Evolutionary conservation across 2,329 filamentous ascomycete species (phyloP).

Genomic region (Talaromyces sp.): DNA sequence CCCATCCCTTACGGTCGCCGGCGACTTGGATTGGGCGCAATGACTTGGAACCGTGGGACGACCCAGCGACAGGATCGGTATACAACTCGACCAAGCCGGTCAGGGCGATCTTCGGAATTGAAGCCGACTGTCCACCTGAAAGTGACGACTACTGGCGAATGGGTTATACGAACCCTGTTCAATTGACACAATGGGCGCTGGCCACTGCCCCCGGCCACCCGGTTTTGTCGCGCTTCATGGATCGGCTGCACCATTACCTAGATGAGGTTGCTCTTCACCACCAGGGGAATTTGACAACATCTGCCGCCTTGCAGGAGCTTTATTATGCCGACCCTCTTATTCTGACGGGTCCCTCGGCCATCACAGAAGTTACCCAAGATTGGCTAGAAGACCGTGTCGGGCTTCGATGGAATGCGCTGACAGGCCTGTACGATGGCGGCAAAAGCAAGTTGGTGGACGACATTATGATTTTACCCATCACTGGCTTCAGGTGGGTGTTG

Average conservation of each 20-base stretch:
- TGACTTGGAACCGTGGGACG: constrained; percentile 23
- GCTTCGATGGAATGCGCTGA: constrained; percentile 26
- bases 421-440: constrained; percentile 23
- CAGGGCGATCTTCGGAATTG: constrained; percentile 24
- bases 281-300: constrained; percentile 7
- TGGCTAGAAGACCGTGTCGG: constrained; percentile 18
- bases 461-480: constrained; percentile 28
- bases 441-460: constrained; percentile 24
- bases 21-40: constrained; percentile 19
- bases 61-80: constrained; percentile 15
- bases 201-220: constrained; percentile 23
- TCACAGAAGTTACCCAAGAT: constrained; percentile 20
- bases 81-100: constrained; percentile 18
- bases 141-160: constrained; percentile 27
- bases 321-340: constrained; percentile 21
- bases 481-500: constrained; percentile 26
- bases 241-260: constrained; percentile 14
- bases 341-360: constrained; percentile 26
- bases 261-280: constrained; percentile 10
- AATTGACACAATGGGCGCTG: constrained; percentile 28
- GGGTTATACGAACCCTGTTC: constrained; percentile 27
- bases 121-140: constrained; percentile 23
- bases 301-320: constrained; percentile 12
- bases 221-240: constrained; percentile 21
- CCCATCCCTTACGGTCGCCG: constrained; percentile 22